Evolutionary conservation across 2,329 filamentous ascomycete species (phyloP), one percentile per base, ranked within the genome.

Genomic region (Alternaria solani): DNA sequence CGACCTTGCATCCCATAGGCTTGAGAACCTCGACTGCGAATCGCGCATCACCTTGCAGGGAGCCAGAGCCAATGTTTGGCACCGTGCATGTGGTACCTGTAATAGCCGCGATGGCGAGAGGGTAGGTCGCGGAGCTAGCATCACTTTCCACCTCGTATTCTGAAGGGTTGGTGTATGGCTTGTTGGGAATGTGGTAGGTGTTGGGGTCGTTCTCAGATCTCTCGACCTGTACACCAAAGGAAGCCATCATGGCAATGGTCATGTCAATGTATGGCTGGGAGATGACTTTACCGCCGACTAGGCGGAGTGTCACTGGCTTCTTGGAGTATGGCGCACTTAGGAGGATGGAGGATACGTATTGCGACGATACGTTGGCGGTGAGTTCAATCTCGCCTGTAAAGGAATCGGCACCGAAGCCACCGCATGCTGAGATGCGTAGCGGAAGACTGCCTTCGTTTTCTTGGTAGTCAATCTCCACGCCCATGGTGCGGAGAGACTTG

Each of bases 281-380:
- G 66, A 99, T 97, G 43, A 95, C 94, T 78, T 97, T 98, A 56
- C 94, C 95, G n/a, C 95, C 95, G 12, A 98, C 90, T 39, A 99
- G 85, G 41, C 89, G 90, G 66, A 99, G 82, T 0, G 93, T 97
- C 38, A 99, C 94, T 0, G 94, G 92, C 64, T 93, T 89, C 81
- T 97, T 97, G 46, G 95, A 95, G 74, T 98, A 99, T 0, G 95
- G 95, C 0, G 95, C 95, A 60, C 93, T 96, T 92, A 99, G 96
- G 52, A 99, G 84, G 65, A 99, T 89, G 1, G 94, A 97, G 0
- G 95, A 98, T 38, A 99, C 95, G 75, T 98, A 99, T 80, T 99
- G 95, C n/a, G 95, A 98, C 8, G 95, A 99, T 16, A 98, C 91
- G 42, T 95, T 98, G 1, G 95, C 95, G 11, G 94, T 93, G 57